Conservation (phyloP, 441 rosid genomes). For the Rhodomyrtus psidioides region DNA sequence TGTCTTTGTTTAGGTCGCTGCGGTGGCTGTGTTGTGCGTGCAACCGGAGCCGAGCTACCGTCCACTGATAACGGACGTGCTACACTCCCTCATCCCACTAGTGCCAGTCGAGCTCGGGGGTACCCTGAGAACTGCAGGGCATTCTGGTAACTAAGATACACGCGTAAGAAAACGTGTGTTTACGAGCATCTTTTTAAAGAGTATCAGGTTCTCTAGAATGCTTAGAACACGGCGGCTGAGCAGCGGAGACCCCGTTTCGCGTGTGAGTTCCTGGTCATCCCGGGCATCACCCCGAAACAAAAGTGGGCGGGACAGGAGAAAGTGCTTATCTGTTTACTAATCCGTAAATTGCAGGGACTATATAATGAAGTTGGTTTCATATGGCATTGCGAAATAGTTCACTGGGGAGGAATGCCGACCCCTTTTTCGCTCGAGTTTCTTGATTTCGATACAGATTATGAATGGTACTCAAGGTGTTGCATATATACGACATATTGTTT, state of each 20-base stretch:
- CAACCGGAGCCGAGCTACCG: slow-evolving; percentile 8
- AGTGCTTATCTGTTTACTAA: neutral
- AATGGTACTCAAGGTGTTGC: neutral
- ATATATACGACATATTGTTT: neutral
- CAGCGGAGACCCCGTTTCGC: neutral
- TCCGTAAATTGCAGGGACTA: neutral
- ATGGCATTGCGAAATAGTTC: neutral
- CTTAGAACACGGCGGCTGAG: neutral
- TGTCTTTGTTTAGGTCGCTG: neutral
- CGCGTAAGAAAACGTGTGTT: neutral
- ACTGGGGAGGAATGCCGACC: neutral
- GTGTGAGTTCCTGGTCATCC: neutral
- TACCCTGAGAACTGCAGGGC: neutral
- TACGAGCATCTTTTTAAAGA: neutral
- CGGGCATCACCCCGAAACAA: neutral
- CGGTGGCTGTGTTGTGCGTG: slow-evolving; percentile 6
- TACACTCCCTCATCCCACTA: slow-evolving; percentile 1
- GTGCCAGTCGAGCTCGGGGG: slow-evolving; percentile 7
- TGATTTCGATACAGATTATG: neutral
- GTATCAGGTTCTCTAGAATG: neutral
- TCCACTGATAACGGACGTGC: slow-evolving; percentile 3
- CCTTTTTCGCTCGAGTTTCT: neutral
- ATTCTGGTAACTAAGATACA: neutral
- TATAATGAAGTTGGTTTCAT: neutral
- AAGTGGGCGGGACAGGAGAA: neutral